phyloP scores from a whole-genome alignment of 2,329 filamentous ascomycete genomes.

The Fusarium graminum region DNA sequence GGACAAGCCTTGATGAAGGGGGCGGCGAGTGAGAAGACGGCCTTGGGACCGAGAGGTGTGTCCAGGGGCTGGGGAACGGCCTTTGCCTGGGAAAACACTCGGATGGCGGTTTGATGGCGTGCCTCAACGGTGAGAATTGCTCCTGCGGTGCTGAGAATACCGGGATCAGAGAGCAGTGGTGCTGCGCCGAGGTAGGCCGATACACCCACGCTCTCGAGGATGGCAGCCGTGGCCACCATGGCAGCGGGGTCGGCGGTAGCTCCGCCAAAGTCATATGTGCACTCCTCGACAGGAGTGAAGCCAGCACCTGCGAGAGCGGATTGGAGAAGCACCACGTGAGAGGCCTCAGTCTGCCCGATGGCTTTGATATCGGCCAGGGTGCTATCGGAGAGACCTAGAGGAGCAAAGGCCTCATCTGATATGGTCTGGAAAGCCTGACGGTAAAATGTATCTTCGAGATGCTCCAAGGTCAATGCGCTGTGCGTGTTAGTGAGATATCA shows the following conservation, averaged over 20 bases:
- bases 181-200: slow-evolving; percentile 81
- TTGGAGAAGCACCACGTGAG: slow-evolving; percentile 59
- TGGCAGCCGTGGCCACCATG: slow-evolving; percentile 77
- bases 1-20: slow-evolving; percentile 80
- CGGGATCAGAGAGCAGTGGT: slow-evolving; percentile 69
- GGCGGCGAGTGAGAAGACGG: slow-evolving; percentile 79
- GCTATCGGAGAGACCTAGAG: slow-evolving; percentile 54
- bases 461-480: slow-evolving; percentile 76
- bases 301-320: slow-evolving; percentile 65
- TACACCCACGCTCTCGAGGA: slow-evolving; percentile 80
- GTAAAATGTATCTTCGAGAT: slow-evolving; percentile 81
- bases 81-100: slow-evolving; percentile 66
- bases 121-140: slow-evolving; percentile 80
- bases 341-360: slow-evolving; percentile 73
- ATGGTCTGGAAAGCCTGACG: slow-evolving; percentile 77
- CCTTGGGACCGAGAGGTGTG: slow-evolving; percentile 74
- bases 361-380: slow-evolving; percentile 65
- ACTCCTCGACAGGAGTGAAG: slow-evolving; percentile 74
- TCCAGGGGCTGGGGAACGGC: slow-evolving; percentile 79
- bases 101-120: slow-evolving; percentile 80
- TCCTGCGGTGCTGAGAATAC: slow-evolving; percentile 74
- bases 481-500: slow-evolving; percentile 3
- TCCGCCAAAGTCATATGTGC: slow-evolving; percentile 82
- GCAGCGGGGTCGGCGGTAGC: slow-evolving; percentile 72
- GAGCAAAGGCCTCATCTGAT: slow-evolving; percentile 72